Base-by-base conservation (phyloP, 1,284 basidiomycete species). In the Leccinum fuscescens region DNA sequence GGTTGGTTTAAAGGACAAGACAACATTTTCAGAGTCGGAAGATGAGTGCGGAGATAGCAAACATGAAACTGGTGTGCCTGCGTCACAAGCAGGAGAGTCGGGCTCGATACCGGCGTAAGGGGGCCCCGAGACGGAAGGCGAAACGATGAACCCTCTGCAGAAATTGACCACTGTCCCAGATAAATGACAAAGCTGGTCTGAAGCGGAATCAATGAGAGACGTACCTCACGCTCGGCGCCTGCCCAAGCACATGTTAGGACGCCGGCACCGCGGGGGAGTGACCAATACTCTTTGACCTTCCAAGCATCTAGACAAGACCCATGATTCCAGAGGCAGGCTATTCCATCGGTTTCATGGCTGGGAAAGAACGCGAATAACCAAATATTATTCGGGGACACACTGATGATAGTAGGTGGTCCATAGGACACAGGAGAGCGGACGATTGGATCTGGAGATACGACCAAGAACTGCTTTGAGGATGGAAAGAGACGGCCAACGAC, bases 311-410 rank as follows among this genome's bases (percentile, higher is more conserved):
- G 70, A 62, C 82, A 80, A 9, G 71, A 57, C 4, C 79, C 82
- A 55, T 81, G 79, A 56, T 76, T 78, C 90, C 90, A 92, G 12
- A 91, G 64, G 66, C 89, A 90, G 4, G 80, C 85, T 31, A 82
- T 69, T 6, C 88, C 86, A 54, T 85, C 82, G 1, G 73, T 67
- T 29, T 79, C 79, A 33, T 74, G 75, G 35, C 85, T 78, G 11
- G 89, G 86, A 68, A 89, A 92, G 70, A 86, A 92, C 2, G 89
- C 89, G 68, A 90, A 92, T 3, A 92, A 69, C 82, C 82, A 86
- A 50, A 81, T 77, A 58, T 86, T 84, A 27, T 77, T 75, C 1
- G 86, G 79, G 11, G 84, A 82, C 24, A 84, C 78, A 7, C 82
- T 80, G 55, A 92, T 82, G 15, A 87, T 71, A 3, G 81, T 82